Percentiles rank a stretch among this genome's conserved stretches.
phyloP scores from a whole-genome alignment of 306 rosid species.

The Pyrus communis region DNA sequence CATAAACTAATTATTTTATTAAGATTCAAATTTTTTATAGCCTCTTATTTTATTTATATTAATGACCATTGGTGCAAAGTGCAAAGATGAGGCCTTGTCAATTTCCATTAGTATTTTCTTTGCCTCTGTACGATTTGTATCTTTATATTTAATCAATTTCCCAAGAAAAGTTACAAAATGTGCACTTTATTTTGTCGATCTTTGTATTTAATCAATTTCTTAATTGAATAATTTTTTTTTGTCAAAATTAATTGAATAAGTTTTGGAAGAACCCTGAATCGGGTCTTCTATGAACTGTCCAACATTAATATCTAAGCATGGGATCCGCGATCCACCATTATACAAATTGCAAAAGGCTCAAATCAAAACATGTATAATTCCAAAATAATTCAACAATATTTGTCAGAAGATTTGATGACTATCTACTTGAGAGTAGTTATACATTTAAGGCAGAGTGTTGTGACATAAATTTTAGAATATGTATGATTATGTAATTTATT shows the following conservation, averaged over 20 bases:
- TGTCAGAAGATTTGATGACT: too few species aligned
- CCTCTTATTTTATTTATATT: neutral
- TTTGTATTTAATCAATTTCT: neutral
- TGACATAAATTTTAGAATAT: too few species aligned
- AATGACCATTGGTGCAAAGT: slow-evolving; percentile 3
- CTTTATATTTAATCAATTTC: neutral
- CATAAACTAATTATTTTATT: neutral
- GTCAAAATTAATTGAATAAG: neutral
- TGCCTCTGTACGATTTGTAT: neutral
- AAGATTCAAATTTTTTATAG: neutral
- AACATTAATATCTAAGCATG: neutral
- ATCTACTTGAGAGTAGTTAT: too few species aligned
- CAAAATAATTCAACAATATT: too few species aligned
- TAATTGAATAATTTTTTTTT: neutral
- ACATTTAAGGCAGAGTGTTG: too few species aligned
- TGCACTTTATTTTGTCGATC: neutral
- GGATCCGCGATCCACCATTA: too few species aligned
- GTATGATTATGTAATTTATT: too few species aligned
- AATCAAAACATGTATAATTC: too few species aligned
- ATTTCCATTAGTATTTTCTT: neutral
- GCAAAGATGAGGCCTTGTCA: neutral
- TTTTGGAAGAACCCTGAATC: neutral
- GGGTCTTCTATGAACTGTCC: neutral
- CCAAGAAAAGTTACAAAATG: neutral
- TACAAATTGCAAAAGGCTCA: too few species aligned